These are phyloP conservation scores for Eucalyptus leucophloia DNA, from an alignment of 345 rosid genomes.

Conservation along the genomic window DNA sequence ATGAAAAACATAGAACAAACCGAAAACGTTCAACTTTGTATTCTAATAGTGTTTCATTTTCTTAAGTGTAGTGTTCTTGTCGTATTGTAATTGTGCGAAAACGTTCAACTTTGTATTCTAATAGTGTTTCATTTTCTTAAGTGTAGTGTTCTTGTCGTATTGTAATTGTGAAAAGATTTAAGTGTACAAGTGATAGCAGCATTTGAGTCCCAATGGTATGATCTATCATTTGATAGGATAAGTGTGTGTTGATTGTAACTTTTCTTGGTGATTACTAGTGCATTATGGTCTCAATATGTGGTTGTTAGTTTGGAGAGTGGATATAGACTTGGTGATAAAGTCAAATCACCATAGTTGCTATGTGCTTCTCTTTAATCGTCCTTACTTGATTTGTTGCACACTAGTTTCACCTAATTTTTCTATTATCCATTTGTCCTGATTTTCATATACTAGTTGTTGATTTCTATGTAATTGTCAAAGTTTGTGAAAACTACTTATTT, in stretches of 20 bases:
- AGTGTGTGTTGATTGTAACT: too few species aligned
- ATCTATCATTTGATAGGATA: neutral
- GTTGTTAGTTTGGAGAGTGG: neutral
- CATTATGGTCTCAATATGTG: neutral
- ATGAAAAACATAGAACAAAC: neutral
- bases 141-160: neutral
- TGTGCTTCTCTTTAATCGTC: neutral
- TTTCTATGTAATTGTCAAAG: too few species aligned
- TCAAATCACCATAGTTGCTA: neutral
- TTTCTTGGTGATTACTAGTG: neutral
- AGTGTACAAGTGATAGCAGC: neutral
- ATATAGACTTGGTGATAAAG: neutral
- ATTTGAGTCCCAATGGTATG: neutral
- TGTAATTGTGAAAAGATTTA: neutral
- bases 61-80: neutral
- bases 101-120: neutral
- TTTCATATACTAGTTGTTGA: neutral
- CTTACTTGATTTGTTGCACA: neutral
- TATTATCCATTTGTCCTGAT: neutral
- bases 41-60: neutral
- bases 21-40: neutral
- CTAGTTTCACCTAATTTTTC: neutral
- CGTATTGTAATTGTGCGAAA: neutral
- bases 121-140: neutral
- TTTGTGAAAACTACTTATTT: too few species aligned